A percentile compares a stretch with the other conserved stretches of the same genome.
phyloP scores from a whole-genome alignment of 306 rosid genomes.

The Begonia masoniana region DNA sequence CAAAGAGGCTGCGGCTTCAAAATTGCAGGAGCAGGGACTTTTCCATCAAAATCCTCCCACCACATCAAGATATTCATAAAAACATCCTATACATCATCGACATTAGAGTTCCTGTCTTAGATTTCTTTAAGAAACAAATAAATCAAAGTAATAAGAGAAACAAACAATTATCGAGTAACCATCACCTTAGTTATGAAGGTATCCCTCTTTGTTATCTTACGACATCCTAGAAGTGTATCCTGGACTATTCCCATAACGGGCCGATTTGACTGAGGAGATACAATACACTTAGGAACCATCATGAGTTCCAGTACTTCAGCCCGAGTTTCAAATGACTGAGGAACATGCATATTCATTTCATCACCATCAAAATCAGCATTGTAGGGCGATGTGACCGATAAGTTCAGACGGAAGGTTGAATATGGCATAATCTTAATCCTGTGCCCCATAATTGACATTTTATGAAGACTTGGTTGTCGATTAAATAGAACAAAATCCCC shows the following conservation, averaged over 20 bases:
- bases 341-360: conserved; percentile 99
- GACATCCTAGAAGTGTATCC: conserved; percentile 83
- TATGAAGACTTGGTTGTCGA: conserved; percentile 99
- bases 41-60: conserved; percentile 99
- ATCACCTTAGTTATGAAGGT: conserved; percentile 83
- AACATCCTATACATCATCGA: conserved; percentile 56
- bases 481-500: conserved; percentile 96
- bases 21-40: conserved; percentile 87
- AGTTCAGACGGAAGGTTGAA: conserved; percentile 84
- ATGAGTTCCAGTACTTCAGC: conserved; percentile 98
- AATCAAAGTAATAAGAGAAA: background rate
- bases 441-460: conserved; percentile 99
- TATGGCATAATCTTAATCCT: conserved; percentile 98
- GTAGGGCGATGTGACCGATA: conserved; percentile 92
- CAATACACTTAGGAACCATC: conserved; percentile 99
- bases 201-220: conserved; percentile 94
- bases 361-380: conserved; percentile 99
- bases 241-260: conserved; percentile 99
- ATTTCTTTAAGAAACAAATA: conserved; percentile 5
- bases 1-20: conserved; percentile 94
- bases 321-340: conserved; percentile 97
- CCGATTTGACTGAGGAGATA: conserved; percentile 90
- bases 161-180: conserved; percentile 1
- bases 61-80: conserved; percentile 99
- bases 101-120: conserved; percentile 9